Conservation (phyloP, 805 yeast genomes). For the Kodamaea nitidulidarum region DNA sequence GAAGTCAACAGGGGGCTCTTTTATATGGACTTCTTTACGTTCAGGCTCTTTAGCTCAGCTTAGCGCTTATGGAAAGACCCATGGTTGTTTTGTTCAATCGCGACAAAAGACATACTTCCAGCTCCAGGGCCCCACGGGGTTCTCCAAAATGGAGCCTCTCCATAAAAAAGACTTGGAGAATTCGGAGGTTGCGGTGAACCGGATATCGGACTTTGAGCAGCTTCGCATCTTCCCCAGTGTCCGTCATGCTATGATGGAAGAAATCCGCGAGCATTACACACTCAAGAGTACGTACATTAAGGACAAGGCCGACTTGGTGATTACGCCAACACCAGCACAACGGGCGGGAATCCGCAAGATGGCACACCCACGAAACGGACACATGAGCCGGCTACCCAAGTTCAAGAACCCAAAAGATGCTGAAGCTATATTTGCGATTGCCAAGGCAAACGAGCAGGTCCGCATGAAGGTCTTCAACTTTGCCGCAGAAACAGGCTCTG, state of each 20-base stretch:
- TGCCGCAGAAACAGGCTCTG: conserved; percentile 97
- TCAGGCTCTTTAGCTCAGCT: too few species aligned
- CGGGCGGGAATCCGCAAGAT: conserved; percentile 61
- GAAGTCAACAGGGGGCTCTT: too few species aligned
- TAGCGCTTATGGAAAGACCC: too few species aligned
- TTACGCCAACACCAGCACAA: conserved; percentile 79
- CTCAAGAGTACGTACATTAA: conserved; percentile 30
- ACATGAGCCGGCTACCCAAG: conserved; percentile 13
- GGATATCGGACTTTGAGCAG: conserved; percentile 61
- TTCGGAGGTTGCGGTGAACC: conserved; percentile 26
- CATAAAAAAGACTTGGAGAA: conserved; percentile 10
- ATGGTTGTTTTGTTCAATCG: too few species aligned
- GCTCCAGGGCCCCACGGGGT: conserved; percentile 6
- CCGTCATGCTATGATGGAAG: conserved; percentile 53
- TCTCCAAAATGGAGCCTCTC: conserved; percentile 9
- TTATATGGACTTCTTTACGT: too few species aligned
- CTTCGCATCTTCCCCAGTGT: conserved; percentile 65
- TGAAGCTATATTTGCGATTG: conserved; percentile 22
- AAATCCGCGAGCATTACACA: conserved; percentile 42
- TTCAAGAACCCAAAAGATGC: conserved; percentile 14
- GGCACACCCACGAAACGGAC: conserved; percentile 39
- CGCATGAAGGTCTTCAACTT: conserved; percentile 61
- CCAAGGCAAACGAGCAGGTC: conserved; percentile 27
- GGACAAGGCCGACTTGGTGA: conserved; percentile 26
- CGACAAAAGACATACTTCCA: not conserved